Evolutionary conservation across 176 grass and related monocot genomes (phyloP), one percentile per base, ranked within the genome.

Genomic region (Oryza brachyantha): DNA sequence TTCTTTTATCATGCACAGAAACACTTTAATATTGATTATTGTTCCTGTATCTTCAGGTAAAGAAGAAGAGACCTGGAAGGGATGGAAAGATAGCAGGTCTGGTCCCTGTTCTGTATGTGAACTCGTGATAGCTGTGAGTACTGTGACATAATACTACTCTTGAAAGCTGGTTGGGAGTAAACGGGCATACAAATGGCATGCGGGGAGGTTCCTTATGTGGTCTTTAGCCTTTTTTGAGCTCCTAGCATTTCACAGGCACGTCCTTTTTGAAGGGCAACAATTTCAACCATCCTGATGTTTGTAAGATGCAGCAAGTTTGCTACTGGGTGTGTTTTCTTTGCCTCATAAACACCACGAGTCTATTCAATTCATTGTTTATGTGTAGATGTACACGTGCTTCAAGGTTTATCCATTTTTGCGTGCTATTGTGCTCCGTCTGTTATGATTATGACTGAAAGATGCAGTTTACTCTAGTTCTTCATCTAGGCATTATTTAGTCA

Each of bases 11-110:
- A 2, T 6, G 48, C 60, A 14, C 21, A 29, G 37, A 57, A 54
- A 45, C 26, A 43, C 38, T 72, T 76, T 29, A 46, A 80, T 37
- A 22, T 73, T 3, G 17, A 16, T 8, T 22, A 70, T 55, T 37
- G 5, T 39, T 77, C 26, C 58, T 62, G 19, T 84, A 71, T 79
- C 14, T 27, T n/a, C 88, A 99, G 96, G 96, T 99, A 60, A 99
- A 99, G 90, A 96, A 99, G 72, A 99, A 87, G 84, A 91, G 92
- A n/a, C 90, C 96, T 38, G 92, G 96, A 85, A 99, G 96, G 85
- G 96, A 99, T 81, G 92, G 96, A 70, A 96, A 92, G 72, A 84
- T 82, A 64, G 92, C 86, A 39, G 96, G 96, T 46, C 78, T 99
- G 67, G 92, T 96, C 74, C 96, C 96, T 70, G 96, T 99, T 84